These are phyloP conservation scores for Ambrosiella cleistominuta DNA, from an alignment of 2,329 filamentous ascomycete species.

Conservation along the genomic window DNA sequence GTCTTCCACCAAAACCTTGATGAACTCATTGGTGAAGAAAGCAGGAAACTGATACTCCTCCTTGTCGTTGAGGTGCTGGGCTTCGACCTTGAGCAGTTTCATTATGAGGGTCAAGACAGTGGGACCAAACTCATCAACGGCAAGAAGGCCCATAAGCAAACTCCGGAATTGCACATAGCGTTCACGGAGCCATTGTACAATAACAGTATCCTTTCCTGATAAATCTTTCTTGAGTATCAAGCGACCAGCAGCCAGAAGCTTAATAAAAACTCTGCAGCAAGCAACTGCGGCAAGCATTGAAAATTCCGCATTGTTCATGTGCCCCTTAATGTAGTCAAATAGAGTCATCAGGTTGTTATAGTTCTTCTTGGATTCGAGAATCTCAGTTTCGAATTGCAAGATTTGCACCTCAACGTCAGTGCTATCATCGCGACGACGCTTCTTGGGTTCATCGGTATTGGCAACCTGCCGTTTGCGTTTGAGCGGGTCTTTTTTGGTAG, in stretches of 20 bases:
- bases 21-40: slow-evolving; percentile 8
- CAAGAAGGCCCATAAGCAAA: slow-evolving; percentile 43
- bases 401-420: slow-evolving; percentile 44
- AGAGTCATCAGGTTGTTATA: slow-evolving; percentile 79
- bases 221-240: slow-evolving; percentile 47
- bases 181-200: slow-evolving; percentile 63
- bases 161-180: slow-evolving; percentile 54
- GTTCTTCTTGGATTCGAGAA: slow-evolving; percentile 70
- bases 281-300: slow-evolving; percentile 57
- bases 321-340: slow-evolving; percentile 36
- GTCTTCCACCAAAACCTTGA: slow-evolving; percentile 39
- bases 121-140: slow-evolving; percentile 43
- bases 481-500: slow-evolving; percentile 16
- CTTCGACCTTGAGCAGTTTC: slow-evolving; percentile 69
- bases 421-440: slow-evolving; percentile 33
- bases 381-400: slow-evolving; percentile 58
- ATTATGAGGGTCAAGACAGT: slow-evolving; percentile 65
- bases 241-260: slow-evolving; percentile 56
- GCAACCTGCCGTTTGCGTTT: slow-evolving; percentile 35
- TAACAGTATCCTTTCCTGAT: slow-evolving; percentile 55
- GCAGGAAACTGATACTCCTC: slow-evolving; percentile 50
- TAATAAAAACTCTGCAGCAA: slow-evolving; percentile 71
- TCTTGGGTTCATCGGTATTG: slow-evolving; percentile 27
- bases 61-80: slow-evolving; percentile 39
- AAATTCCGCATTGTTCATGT: slow-evolving; percentile 32